These are phyloP conservation scores for Buxus sempervirens DNA, from an alignment of 164 flowering plant genomes.

Conservation along the genomic window DNA sequence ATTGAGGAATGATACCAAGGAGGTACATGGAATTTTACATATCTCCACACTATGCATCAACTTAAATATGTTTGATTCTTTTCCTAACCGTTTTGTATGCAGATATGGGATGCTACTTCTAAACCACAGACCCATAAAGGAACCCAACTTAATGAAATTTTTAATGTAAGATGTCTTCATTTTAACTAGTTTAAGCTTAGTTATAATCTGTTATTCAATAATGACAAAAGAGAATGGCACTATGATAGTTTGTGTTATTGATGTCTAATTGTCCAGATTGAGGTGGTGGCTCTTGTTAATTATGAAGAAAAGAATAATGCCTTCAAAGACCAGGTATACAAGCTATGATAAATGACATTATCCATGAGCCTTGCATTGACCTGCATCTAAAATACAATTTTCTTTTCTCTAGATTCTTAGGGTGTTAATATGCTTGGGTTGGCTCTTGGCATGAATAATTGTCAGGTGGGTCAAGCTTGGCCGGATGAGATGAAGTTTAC, in stretches of 20 bases:
- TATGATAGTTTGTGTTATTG: background rate
- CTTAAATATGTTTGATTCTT: background rate
- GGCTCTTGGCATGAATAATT: too few species aligned
- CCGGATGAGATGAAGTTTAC: too few species aligned
- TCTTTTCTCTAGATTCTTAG: too few species aligned
- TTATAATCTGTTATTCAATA: background rate
- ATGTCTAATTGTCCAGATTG: background rate
- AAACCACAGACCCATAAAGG: background rate
- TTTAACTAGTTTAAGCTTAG: background rate
- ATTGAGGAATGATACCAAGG: constrained; percentile 89
- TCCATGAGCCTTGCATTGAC: too few species aligned
- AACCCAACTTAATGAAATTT: background rate
- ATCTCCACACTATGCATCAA: background rate
- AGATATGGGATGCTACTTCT: background rate
- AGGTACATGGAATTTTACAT: constrained; percentile 35
- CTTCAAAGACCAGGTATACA: background rate
- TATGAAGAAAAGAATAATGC: background rate
- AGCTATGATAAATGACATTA: background rate
- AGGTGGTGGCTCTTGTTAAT: background rate
- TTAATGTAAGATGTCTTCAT: background rate
- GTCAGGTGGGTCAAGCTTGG: too few species aligned
- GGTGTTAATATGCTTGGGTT: too few species aligned
- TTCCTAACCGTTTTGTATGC: background rate
- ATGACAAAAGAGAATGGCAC: background rate
- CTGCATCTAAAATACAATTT: too few species aligned